Base-by-base conservation (phyloP, 1,284 basidiomycete species). In the Sporisorium reilianum region DNA sequence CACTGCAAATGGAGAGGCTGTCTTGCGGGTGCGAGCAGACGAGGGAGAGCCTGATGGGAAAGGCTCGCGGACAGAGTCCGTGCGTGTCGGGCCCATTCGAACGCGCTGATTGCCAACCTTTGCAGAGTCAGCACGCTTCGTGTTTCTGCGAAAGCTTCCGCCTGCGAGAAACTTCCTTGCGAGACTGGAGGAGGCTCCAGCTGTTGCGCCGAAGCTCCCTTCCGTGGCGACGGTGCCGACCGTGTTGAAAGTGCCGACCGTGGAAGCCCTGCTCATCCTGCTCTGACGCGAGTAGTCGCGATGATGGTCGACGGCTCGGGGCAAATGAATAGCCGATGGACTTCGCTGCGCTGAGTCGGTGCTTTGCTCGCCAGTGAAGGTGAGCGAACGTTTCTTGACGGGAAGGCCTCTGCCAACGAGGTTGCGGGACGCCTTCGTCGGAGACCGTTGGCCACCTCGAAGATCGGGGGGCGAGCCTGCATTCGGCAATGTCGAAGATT, bases 171-270 rank as follows among this genome's bases (percentile, higher is more conserved):
- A 64, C 26, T 57, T 60, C 14, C 63, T 55, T 3, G 67, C 60
- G 11, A 75, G 56, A 25, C 38, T 55, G 26, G 64, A 65, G 7
- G 63, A 28, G 3, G 64, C 26, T 23, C 73, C 76, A 4, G 66
- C 73, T 3, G 50, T 63, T 5, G 68, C 76, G 36, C 79, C 78
- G 30, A 80, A 80, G 55, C 62, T 70, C 30, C 74, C 78, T 16
- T 78, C 79, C 2, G 75, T 80, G 42, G 62, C 75, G 16, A 74
- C 26, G 22, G 75, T 80, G 26, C 76, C 76, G 26, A 75, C 48
- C 3, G 77, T 80, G 54, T 77, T 72, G 46, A 80, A 64, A 8
- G 78, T 80, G 46, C 73, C 76, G 5, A 64, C 62, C 1, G 79
- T 80, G 8, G 68, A 72, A 3, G 67, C 72, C 25, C 73, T 63